Base-by-base conservation (phyloP, 768 basidiomycete species). In the Trametes sanguinea region DNA sequence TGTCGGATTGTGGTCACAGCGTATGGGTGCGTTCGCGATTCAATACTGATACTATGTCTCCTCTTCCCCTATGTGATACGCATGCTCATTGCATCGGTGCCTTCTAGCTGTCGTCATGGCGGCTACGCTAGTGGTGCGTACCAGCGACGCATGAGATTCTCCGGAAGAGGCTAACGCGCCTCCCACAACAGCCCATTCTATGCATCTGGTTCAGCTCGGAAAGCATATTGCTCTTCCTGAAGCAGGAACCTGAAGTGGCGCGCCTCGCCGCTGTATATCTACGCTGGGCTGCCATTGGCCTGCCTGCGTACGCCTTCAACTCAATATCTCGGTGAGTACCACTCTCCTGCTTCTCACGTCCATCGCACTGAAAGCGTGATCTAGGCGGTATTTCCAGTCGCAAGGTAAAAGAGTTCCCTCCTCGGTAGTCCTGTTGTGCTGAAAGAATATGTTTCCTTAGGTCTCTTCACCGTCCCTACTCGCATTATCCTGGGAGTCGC, bases 1-100 rank as follows among this genome's bases (percentile, higher is more conserved):
- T 10, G 92, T 98, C 10, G 95, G 95, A 6, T 80, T 96, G 7
- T 96, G 95, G 95, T 75, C 89, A 8, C 94, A 95, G 73, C 80
- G 95, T 65, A 94, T 93, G 90, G 77, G 89, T 90, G 65, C 47
- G 87, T 43, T 2, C 42, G 42, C 14, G 35, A 6, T 43, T 14
- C 14, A 4, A 2, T 2, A 43, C 2, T 14, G 11, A 22, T 14
- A 14, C 14, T 44, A 6, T 10, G 11, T 1, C 22, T 10, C 22
- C 2, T 46, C 7, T 17, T 1, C 4, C 11, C 17, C 22, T 46
- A 4, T n/a, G 13, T 3, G 10, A 16, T 13, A 33, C 5, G 13
- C 29, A 40, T 53, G 42, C 22, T 56, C 37, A 55, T 51, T 9
- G 37, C n/a, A 37, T 29, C 14, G 3, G 29, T 43, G 13, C 57